A percentile compares a stretch with the other conserved stretches of the same genome.
These are phyloP conservation scores for Paramyrothecium roridum DNA, from an alignment of 2,329 filamentous ascomycete genomes.

Conservation along the genomic window DNA sequence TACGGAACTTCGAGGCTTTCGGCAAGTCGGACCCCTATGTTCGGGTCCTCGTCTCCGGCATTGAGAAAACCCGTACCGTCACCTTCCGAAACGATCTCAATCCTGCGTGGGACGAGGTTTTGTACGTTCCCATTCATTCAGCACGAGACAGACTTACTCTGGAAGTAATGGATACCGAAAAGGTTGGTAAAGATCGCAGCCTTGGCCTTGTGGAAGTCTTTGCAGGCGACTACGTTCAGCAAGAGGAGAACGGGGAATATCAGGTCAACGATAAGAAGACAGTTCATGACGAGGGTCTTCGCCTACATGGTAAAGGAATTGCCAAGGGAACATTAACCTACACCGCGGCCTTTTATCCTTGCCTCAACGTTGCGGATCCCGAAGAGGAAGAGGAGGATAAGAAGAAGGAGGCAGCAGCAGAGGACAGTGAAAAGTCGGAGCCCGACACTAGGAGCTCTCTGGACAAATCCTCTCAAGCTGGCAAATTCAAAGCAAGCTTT, in stretches of 20 bases:
- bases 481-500: constrained; percentile 39
- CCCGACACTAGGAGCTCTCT: constrained; percentile 5
- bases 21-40: constrained; percentile 97
- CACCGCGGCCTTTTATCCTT: constrained; percentile 86
- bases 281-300: constrained; percentile 63
- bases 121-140: constrained; percentile 90
- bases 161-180: constrained; percentile 97
- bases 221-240: constrained; percentile 73
- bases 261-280: constrained; percentile 74
- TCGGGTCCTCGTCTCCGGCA: constrained; percentile 81
- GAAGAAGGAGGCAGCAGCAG: constrained; percentile 22
- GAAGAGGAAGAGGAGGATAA: constrained; percentile 72
- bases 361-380: constrained; percentile 81
- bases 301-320: constrained; percentile 68
- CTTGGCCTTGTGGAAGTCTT: constrained; percentile 78
- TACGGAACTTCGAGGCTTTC: constrained; percentile 91
- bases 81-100: constrained; percentile 95
- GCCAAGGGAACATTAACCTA: constrained; percentile 80
- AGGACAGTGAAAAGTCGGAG: constrained; percentile 7
- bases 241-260: constrained; percentile 80
- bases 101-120: constrained; percentile 91
- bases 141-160: constrained; percentile 77
- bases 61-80: constrained; percentile 88
- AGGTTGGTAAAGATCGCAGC: constrained; percentile 83
- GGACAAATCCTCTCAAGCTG: constrained; percentile 27